Conservation (phyloP, 371 early-diverging fungal species). For the Actinomortierella wolfii region DNA sequence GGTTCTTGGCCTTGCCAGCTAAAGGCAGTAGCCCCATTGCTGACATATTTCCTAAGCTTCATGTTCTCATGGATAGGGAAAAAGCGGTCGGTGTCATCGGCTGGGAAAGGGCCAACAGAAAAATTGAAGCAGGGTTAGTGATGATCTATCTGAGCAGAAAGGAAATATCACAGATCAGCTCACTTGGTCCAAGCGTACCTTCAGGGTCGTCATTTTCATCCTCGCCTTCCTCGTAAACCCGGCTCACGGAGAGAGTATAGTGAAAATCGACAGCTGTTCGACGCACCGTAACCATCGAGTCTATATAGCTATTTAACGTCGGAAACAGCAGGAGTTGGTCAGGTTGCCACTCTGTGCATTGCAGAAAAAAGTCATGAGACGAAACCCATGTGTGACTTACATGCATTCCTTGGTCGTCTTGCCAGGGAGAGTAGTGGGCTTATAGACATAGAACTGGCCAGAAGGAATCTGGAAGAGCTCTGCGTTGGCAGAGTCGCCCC, state of each 20-base stretch:
- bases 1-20: constrained; percentile 36
- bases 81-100: constrained; percentile 54
- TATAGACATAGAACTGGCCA: constrained; percentile 57
- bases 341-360: not conserved
- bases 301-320: constrained; percentile 46
- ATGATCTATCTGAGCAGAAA: not conserved
- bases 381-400: constrained; percentile 11
- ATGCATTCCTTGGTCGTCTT: constrained; percentile 46
- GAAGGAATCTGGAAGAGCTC: constrained; percentile 57
- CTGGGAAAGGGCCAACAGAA: constrained; percentile 8
- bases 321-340: not conserved
- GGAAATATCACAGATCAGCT: too few species aligned
- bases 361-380: not conserved
- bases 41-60: constrained; percentile 48
- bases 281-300: constrained; percentile 63
- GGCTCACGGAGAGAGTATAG: constrained; percentile 65
- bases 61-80: constrained; percentile 63
- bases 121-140: not conserved
- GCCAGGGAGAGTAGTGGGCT: constrained; percentile 28
- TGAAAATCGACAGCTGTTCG: constrained; percentile 61
- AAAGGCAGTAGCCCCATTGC: constrained; percentile 34
- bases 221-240: constrained; percentile 79
- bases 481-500: constrained; percentile 50
- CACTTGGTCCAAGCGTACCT: too few species aligned
- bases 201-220: constrained; percentile 52